Conservation (phyloP, 2,329 filamentous ascomycete genomes). For the Taxawa tesnikishii region DNA sequence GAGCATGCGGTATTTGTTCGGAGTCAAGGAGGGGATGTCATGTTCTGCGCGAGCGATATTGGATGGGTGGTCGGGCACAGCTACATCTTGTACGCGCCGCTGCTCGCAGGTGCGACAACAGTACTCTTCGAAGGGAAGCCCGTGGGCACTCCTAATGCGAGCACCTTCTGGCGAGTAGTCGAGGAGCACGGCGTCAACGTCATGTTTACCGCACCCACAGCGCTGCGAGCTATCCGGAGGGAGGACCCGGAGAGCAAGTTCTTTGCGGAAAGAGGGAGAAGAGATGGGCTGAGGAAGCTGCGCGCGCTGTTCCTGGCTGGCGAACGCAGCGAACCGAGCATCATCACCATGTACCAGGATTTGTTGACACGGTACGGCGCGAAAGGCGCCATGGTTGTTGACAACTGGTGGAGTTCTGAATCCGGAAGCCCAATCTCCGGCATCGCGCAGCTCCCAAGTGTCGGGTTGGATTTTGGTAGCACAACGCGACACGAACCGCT, state of each 20-base stretch:
- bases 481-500: slow-evolving; percentile 35
- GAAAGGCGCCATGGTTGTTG: slow-evolving; percentile 48
- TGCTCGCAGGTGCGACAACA: slow-evolving; percentile 74
- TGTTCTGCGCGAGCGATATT: slow-evolving; percentile 73
- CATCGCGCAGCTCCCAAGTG: slow-evolving; percentile 49
- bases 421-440: slow-evolving; percentile 58
- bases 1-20: slow-evolving; percentile 72
- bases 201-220: slow-evolving; percentile 78
- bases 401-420: slow-evolving; percentile 67
- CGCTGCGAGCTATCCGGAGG: slow-evolving; percentile 73
- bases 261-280: slow-evolving; percentile 50
- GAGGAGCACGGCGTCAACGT: slow-evolving; percentile 76
- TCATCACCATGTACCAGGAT: slow-evolving; percentile 68
- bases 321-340: slow-evolving; percentile 77
- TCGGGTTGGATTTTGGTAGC: slow-evolving; percentile 41
- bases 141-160: slow-evolving; percentile 74
- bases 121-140: slow-evolving; percentile 93
- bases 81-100: slow-evolving; percentile 81
- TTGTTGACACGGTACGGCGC: slow-evolving; percentile 57
- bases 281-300: slow-evolving; percentile 59
- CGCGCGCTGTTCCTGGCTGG: slow-evolving; percentile 74
- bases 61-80: slow-evolving; percentile 84
- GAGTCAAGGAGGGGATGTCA: slow-evolving; percentile 70
- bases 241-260: slow-evolving; percentile 66
- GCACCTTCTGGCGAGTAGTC: slow-evolving; percentile 76